Conservation (phyloP, 2,329 filamentous ascomycete genomes). For the Nemania abortiva region DNA sequence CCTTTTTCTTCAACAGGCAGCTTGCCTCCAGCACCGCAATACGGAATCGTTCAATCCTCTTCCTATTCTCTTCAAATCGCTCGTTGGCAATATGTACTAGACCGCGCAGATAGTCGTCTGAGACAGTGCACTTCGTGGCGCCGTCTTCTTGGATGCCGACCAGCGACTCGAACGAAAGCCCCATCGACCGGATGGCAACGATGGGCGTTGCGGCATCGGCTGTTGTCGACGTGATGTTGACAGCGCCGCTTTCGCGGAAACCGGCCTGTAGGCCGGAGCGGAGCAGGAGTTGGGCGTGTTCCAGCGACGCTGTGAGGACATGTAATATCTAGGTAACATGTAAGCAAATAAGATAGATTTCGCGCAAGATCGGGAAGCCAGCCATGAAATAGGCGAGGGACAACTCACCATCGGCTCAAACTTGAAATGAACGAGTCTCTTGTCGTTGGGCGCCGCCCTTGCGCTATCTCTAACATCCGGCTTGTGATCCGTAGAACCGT, state of each 20-base stretch:
- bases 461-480: conserved; percentile 41
- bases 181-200: conserved; percentile 87
- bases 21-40: conserved; percentile 59
- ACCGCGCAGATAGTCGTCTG: conserved; percentile 73
- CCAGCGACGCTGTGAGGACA: conserved; percentile 79
- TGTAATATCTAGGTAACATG: conserved; percentile 79
- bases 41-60: conserved; percentile 75
- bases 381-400: neutral
- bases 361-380: neutral
- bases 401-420: conserved; percentile 90
- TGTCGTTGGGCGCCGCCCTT: conserved; percentile 45
- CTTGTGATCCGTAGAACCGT: conserved; percentile 47
- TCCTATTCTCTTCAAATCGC: conserved; percentile 76
- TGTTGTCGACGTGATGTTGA: conserved; percentile 66
- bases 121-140: conserved; percentile 64
- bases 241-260: conserved; percentile 89
- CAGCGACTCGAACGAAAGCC: conserved; percentile 83
- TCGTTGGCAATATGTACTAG: conserved; percentile 79
- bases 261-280: conserved; percentile 82
- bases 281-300: conserved; percentile 80
- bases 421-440: conserved; percentile 81
- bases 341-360: conserved; percentile 1
- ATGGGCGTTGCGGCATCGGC: conserved; percentile 69
- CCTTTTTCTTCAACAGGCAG: conserved; percentile 47
- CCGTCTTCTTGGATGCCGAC: conserved; percentile 70